Evolutionary conservation across 176 grass and related monocot species (phyloP).

Genomic region (Chrysopogon serrulatus): DNA sequence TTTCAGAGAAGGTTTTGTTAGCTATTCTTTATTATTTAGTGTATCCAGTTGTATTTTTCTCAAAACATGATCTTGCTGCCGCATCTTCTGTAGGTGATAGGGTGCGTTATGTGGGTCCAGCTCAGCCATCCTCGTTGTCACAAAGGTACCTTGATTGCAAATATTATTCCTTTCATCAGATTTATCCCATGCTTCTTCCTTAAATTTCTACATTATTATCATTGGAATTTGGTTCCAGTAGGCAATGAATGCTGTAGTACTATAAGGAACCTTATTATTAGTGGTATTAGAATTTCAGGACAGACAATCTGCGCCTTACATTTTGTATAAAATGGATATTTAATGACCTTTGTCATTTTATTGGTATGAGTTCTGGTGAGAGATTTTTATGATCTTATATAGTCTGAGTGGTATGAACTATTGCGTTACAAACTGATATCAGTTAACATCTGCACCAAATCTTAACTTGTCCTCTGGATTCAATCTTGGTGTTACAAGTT

Average conservation of each 20-base stretch:
- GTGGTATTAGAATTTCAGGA: not conserved
- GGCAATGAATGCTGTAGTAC: not conserved
- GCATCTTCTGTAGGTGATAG: constrained; percentile 67
- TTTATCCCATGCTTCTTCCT: not conserved
- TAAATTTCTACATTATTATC: not conserved
- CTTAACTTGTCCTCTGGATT: not conserved
- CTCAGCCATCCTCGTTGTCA: constrained; percentile 40
- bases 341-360: not conserved
- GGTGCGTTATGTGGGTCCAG: constrained; percentile 71
- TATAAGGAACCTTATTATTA: not conserved
- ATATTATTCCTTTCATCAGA: not conserved
- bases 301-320: not conserved
- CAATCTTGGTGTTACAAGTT: not conserved
- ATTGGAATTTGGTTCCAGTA: not conserved
- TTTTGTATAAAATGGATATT: not conserved
- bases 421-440: not conserved
- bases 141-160: constrained; percentile 46
- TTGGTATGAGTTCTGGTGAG: not conserved
- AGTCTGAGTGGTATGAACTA: not conserved
- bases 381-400: not conserved
- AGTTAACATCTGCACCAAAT: not conserved
- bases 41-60: constrained; percentile 11
- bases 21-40: not conserved
- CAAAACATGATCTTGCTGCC: not conserved
- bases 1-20: constrained; percentile 84